Conservation (phyloP, 306 rosid genomes). For the Casuarina glauca region DNA sequence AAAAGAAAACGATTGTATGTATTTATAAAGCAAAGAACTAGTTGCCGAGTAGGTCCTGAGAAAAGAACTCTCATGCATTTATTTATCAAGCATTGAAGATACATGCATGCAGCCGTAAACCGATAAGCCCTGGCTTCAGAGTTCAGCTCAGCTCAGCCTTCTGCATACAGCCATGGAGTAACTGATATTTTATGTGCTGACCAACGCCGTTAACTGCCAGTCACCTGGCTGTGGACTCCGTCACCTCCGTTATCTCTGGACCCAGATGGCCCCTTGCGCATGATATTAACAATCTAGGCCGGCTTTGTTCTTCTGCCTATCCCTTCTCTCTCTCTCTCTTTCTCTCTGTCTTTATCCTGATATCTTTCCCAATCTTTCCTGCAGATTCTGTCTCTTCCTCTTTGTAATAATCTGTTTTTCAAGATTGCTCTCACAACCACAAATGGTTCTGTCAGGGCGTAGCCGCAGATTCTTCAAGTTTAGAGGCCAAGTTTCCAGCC, state of each 20-base stretch:
- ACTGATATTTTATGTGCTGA: background rate
- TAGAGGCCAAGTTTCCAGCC: conserved; percentile 34
- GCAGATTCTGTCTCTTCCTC: conserved; percentile 1
- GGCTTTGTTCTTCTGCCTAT: background rate
- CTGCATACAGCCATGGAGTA: background rate
- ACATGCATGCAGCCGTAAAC: background rate
- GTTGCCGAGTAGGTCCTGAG: too few relatives aligned
- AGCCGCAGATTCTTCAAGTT: conserved; percentile 62
- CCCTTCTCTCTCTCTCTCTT: conserved; percentile 3
- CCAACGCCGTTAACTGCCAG: background rate
- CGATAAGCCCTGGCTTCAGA: conserved; percentile 7
- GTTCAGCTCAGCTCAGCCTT: conserved; percentile 1
- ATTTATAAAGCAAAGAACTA: too few relatives aligned
- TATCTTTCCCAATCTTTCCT: conserved; percentile 6
- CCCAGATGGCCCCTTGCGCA: background rate
- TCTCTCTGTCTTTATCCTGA: conserved; percentile 19
- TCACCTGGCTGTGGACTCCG: background rate
- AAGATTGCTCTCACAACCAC: conserved; percentile 39
- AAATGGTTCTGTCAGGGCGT: conserved; percentile 51
- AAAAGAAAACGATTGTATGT: too few relatives aligned
- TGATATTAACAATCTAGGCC: background rate
- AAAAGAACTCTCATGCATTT: too few relatives aligned
- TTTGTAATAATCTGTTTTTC: background rate
- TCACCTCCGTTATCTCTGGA: conserved; percentile 8
- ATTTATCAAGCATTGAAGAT: background rate